Percentiles rank a stretch among this genome's conserved stretches.
These are phyloP conservation scores for Spathaspora gorwiae DNA, from an alignment of 805 yeast genomes.

Conservation along the genomic window DNA sequence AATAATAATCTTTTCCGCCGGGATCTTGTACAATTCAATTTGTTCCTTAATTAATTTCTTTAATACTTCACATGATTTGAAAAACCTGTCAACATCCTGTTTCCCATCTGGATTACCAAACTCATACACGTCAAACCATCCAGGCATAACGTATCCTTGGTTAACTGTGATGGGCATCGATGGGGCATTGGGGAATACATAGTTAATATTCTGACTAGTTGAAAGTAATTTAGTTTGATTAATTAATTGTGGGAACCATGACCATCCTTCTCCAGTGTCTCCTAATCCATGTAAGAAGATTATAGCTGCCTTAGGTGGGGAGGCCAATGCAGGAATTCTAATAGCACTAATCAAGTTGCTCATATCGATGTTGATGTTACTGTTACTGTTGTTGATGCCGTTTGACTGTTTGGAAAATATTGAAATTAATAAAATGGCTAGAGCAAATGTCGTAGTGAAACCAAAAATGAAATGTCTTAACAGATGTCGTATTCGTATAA, in stretches of 20 bases:
- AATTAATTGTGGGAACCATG: constrained; percentile 67
- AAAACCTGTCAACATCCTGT: constrained; percentile 53
- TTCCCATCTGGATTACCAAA: constrained; percentile 45
- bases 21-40: constrained; percentile 45
- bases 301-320: constrained; percentile 47
- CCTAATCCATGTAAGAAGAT: constrained; percentile 89
- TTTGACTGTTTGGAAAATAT: too few species aligned
- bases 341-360: constrained; percentile 4
- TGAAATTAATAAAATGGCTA: too few species aligned
- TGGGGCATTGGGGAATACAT: constrained; percentile 92
- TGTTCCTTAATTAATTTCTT: constrained; percentile 48
- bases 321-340: constrained; percentile 20
- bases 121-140: constrained; percentile 78
- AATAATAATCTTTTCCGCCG: constrained; percentile 65
- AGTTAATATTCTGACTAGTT: constrained; percentile 49
- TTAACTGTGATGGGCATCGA: constrained; percentile 60
- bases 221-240: constrained; percentile 40
- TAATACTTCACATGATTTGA: constrained; percentile 44
- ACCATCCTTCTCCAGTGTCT: constrained; percentile 88
- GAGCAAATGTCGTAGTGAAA: too few species aligned
- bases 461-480: too few species aligned
- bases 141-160: constrained; percentile 65
- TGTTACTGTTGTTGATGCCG: neutral
- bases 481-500: too few species aligned
- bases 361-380: neutral